Evolutionary conservation across 805 yeast species (phyloP).

Genomic region (Metschnikowia matae): DNA sequence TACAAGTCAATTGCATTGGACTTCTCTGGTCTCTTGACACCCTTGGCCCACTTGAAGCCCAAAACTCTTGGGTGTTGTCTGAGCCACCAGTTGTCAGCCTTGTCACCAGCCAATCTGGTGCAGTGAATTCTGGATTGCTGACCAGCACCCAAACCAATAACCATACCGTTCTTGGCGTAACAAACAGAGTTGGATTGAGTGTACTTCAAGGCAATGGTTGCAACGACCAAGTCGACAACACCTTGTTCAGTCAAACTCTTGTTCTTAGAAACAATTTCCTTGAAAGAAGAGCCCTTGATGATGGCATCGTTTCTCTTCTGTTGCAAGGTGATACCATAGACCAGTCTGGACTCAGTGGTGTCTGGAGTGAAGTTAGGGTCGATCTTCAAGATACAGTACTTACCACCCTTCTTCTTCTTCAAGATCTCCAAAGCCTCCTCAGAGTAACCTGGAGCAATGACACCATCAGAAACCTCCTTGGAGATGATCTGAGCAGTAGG

Average conservation of each 20-base stretch:
- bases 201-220: conserved; percentile 94
- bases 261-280: conserved; percentile 85
- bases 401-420: conserved; percentile 92
- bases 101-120: conserved; percentile 98
- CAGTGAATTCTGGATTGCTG: conserved; percentile 99
- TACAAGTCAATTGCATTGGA: conserved; percentile 94
- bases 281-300: conserved; percentile 83
- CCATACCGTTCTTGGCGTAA: conserved; percentile 99
- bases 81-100: conserved; percentile 99
- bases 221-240: conserved; percentile 87
- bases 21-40: conserved; percentile 97
- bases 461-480: conserved; percentile 97
- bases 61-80: conserved; percentile 96
- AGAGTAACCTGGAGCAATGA: conserved; percentile 94
- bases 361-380: conserved; percentile 92
- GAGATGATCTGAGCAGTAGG: conserved; percentile 97
- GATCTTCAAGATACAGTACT: conserved; percentile 92
- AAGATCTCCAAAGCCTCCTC: conserved; percentile 88
- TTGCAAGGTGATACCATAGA: conserved; percentile 90
- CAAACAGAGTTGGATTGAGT: conserved; percentile 98
- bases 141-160: conserved; percentile 98
- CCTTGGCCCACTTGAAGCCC: conserved; percentile 95
- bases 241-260: conserved; percentile 90
- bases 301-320: conserved; percentile 98
- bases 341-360: conserved; percentile 82